Conservation (phyloP, 495 filamentous ascomycete species). For the Staphylotrichum longicolle region DNA sequence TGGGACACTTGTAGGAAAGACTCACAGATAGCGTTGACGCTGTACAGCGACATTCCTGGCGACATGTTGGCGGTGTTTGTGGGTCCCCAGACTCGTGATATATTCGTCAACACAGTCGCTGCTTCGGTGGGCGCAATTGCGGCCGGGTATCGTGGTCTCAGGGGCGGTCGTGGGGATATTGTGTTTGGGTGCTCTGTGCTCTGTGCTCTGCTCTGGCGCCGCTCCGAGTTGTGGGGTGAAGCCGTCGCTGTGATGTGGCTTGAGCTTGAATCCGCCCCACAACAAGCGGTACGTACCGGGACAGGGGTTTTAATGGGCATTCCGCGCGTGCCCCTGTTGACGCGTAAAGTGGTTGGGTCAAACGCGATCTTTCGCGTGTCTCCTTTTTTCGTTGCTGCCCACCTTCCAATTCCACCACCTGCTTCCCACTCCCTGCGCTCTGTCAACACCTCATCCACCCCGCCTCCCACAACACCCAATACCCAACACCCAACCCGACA, state of each 20-base stretch:
- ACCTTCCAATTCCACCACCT: slow-evolving; percentile 13
- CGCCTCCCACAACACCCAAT: background rate
- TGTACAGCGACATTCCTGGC: slow-evolving; percentile 76
- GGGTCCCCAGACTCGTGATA: background rate
- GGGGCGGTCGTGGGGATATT: background rate
- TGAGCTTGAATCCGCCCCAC: slow-evolving; percentile 25
- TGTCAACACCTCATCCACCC: background rate
- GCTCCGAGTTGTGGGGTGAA: slow-evolving; percentile 29
- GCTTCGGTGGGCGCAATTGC: slow-evolving; percentile 10
- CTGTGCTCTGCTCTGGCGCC: background rate
- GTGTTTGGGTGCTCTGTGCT: slow-evolving; percentile 10
- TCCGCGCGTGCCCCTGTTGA: slow-evolving; percentile 19
- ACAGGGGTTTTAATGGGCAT: slow-evolving; percentile 30
- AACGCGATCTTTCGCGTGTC: slow-evolving; percentile 27
- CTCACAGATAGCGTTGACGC: slow-evolving; percentile 83
- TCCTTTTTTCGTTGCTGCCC: slow-evolving; percentile 28
- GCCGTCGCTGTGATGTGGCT: slow-evolving; percentile 33
- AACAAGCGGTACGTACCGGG: slow-evolving; percentile 26
- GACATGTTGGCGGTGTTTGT: slow-evolving; percentile 37
- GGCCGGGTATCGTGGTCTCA: slow-evolving; percentile 9
- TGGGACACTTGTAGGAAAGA: background rate
- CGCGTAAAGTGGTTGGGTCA: slow-evolving; percentile 29
- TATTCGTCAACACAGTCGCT: background rate
- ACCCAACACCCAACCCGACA: background rate
- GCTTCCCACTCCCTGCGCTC: slow-evolving; percentile 7